Evolutionary conservation across 345 rosid genomes (phyloP), one percentile per base, ranked within the genome.

Genomic region (Populus tremula): DNA sequence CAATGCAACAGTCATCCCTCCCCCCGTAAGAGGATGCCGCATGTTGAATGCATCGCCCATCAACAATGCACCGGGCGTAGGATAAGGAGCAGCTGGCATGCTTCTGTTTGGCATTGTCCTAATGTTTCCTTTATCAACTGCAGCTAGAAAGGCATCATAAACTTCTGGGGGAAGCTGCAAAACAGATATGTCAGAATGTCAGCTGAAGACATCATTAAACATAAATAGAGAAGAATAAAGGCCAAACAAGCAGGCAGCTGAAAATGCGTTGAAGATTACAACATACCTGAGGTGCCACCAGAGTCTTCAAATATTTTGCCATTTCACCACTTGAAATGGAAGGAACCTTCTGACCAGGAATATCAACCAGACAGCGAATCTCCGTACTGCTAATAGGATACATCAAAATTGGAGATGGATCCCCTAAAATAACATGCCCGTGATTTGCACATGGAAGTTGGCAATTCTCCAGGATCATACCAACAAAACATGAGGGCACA

Each of bases 61-160:
- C 35, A 82, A 62, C 62, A 82, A 63, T 27, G 84, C 84, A 61
- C 81, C 81, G 21, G 81, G 81, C 10, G 84, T 82, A 49, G 84
- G 81, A 69, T 77, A 64, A 17, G 84, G 84, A 69, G 67, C 43
- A 49, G 84, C 84, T 49, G 84, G 84, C 84, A 82, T 82, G 68
- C 84, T 82, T 73, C 81, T 74, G 78, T 82, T 82, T 56, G 84
- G 84, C 84, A 82, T 82, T 38, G 76, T 82, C 56, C 84, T 73
- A 10, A 82, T 82, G 78, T 41, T 82, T 64, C 84, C 81, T 62
- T 82, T 74, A 17, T 82, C 81, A 49, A 77, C 68, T 68, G 84
- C 84, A 61, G 84, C 81, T 47, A 82, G 45, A 69, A 82, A 82
- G 5, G 84, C 39, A 69, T 70, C 72, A 47, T 61, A 47, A 45